Conservation (phyloP, 2,329 filamentous ascomycete species). For the Pseudogymnoascus sp. region DNA sequence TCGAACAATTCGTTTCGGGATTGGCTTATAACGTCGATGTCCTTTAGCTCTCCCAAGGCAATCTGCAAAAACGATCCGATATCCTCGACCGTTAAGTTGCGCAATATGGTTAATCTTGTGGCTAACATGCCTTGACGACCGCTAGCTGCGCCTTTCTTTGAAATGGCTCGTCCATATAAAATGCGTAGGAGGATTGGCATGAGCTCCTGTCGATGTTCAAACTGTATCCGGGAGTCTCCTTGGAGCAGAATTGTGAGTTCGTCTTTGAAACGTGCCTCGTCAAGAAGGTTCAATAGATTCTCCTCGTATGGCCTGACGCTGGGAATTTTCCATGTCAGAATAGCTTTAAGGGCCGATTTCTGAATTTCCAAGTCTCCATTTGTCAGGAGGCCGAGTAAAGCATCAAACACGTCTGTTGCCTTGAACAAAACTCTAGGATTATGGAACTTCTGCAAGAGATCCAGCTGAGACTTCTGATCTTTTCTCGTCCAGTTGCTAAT, state of each 20-base stretch:
- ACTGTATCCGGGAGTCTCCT: constrained; percentile 62
- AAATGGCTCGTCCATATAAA: constrained; percentile 82
- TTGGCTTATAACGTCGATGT: constrained; percentile 44
- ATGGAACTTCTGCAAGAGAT: constrained; percentile 72
- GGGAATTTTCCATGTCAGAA: constrained; percentile 82
- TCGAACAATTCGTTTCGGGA: constrained; percentile 33
- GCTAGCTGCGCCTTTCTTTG: constrained; percentile 66
- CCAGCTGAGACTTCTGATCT: constrained; percentile 77
- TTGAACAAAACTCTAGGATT: constrained; percentile 82
- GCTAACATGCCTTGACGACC: constrained; percentile 75
- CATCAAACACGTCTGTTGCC: constrained; percentile 64
- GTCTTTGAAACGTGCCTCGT: constrained; percentile 86
- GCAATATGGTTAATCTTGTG: constrained; percentile 71
- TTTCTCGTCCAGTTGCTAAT: constrained; percentile 56
- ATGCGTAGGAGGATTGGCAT: constrained; percentile 83
- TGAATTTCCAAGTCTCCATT: constrained; percentile 91
- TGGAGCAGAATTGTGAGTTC: constrained; percentile 86
- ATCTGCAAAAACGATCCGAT: constrained; percentile 78
- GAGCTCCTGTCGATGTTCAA: constrained; percentile 62
- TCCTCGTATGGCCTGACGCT: constrained; percentile 73
- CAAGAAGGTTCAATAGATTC: constrained; percentile 75
- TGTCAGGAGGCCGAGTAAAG: constrained; percentile 65
- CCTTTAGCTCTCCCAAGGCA: constrained; percentile 61
- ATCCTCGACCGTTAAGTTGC: constrained; percentile 65
- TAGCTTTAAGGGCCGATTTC: constrained; percentile 71